Evolutionary conservation across 2,329 filamentous ascomycete species (phyloP), one percentile per base, ranked within the genome.

Genomic region (Colletotrichum endophyticum): DNA sequence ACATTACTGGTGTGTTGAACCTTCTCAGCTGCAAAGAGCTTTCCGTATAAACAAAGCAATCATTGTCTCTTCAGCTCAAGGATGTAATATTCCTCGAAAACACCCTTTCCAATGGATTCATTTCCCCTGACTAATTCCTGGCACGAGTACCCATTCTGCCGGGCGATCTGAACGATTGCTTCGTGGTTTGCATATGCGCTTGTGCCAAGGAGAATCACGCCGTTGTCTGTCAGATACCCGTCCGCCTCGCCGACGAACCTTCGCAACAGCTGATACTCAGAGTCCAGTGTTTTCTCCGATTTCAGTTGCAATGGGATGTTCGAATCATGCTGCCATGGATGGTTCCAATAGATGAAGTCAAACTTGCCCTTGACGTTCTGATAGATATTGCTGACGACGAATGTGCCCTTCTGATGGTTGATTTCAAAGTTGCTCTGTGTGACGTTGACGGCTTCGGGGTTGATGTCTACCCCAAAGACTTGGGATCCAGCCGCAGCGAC

Each of bases 121-220:
- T 30, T 3, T n/a, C 57, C 57, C 7, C 27, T 61, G 0, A 0
- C 57, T 1, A 61, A n/a, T 5, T 32, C 27, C 9, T 30, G 27
- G 25, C 57, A 61, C 1, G 57, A 61, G 27, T 30, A 61, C 0
- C 25, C 27, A n/a, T 61, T 32, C 9, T 30, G 1, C 7, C 8
- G 8, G 0, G 57, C 57, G 19, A 61, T 61, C 0, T 8, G 25
- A 0, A 61, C 25, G 2, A 61, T 61, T n/a, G 16, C 16, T 1
- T 32, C 27, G 0, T 32, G 57, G 4, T 61, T 61, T 1, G 57
- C 57, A 30, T 30, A 61, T 0, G 57, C 57, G 2, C 57, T 61
- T 6, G 27, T 61, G 0, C 57, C 57, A 0, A 61, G 28, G 0
- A 61, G 28, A 0, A 61, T 12, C 7, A 30, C 57, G 27, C 57